Percentiles rank a stretch among this genome's conserved stretches.
Evolutionary conservation across 345 rosid genomes (phyloP).

Genomic region (Brassica rapa): DNA sequence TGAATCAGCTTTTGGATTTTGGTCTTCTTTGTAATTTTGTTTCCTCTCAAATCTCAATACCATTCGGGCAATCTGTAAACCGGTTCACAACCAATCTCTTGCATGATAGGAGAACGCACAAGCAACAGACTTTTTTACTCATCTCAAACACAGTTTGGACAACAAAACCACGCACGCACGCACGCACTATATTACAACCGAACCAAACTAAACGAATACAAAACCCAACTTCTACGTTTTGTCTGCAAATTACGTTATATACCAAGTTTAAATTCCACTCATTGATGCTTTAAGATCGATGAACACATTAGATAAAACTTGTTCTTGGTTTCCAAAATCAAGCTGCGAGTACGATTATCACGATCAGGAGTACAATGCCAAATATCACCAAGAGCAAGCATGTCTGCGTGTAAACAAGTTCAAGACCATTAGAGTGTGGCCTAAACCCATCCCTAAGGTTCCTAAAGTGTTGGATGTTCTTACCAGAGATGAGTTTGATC

Average conservation of each 20-base stretch:
- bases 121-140: slow-evolving; percentile 15
- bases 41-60: background rate
- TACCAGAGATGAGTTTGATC: slow-evolving; percentile 96
- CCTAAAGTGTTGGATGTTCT: background rate
- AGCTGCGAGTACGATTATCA: slow-evolving; percentile 79
- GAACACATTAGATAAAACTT: slow-evolving; percentile 6
- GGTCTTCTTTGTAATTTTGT: background rate
- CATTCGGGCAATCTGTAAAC: background rate
- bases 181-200: background rate
- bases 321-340: slow-evolving; percentile 37
- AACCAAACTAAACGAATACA: slow-evolving; percentile 1
- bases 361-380: slow-evolving; percentile 85
- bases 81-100: slow-evolving; percentile 2
- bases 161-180: slow-evolving; percentile 6
- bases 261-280: slow-evolving; percentile 24
- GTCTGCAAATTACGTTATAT: slow-evolving; percentile 23
- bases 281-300: slow-evolving; percentile 11
- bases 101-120: background rate
- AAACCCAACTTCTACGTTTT: slow-evolving; percentile 11
- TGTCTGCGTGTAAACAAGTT: slow-evolving; percentile 49
- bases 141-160: slow-evolving; percentile 34
- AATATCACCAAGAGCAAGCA: slow-evolving; percentile 98
- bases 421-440: slow-evolving; percentile 11
- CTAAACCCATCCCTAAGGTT: background rate
- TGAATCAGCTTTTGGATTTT: slow-evolving; percentile 17